Conservation (phyloP, 176 grass and related monocot species). For the Panicum miliaceum region DNA sequence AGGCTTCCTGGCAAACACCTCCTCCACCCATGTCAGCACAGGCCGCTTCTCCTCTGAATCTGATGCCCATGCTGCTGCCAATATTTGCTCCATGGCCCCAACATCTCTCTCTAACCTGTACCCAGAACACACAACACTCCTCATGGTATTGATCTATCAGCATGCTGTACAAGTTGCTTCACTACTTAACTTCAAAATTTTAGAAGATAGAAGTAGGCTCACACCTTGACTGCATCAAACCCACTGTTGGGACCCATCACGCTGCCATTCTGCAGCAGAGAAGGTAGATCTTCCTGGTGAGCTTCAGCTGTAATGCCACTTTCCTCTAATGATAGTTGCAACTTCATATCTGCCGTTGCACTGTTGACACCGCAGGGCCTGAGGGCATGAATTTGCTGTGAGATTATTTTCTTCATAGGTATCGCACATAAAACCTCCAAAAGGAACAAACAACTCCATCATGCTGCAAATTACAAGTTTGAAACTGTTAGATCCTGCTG, state of each 20-base stretch:
- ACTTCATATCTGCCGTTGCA: slow-evolving; percentile 80
- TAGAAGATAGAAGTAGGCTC: slow-evolving; percentile 44
- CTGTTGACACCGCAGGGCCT: slow-evolving; percentile 59
- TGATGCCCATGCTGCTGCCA: slow-evolving; percentile 61
- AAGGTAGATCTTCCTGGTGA: slow-evolving; percentile 53
- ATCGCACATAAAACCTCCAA: slow-evolving; percentile 58
- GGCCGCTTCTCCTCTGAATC: slow-evolving; percentile 53
- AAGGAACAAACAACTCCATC: slow-evolving; percentile 67
- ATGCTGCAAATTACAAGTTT: slow-evolving; percentile 51
- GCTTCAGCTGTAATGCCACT: slow-evolving; percentile 56
- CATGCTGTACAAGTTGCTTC: neutral
- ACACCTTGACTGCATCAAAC: slow-evolving; percentile 76
- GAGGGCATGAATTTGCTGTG: slow-evolving; percentile 42
- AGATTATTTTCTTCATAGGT: slow-evolving; percentile 45
- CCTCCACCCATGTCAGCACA: slow-evolving; percentile 60
- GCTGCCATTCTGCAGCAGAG: slow-evolving; percentile 63
- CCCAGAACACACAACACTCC: slow-evolving; percentile 39
- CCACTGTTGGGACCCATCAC: slow-evolving; percentile 53
- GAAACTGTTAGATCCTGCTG: slow-evolving; percentile 22
- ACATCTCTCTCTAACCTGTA: slow-evolving; percentile 63
- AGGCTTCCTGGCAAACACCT: slow-evolving; percentile 68
- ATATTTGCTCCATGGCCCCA: slow-evolving; percentile 73
- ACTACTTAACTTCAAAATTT: slow-evolving; percentile 11
- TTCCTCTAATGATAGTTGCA: slow-evolving; percentile 59
- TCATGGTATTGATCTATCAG: slow-evolving; percentile 35